These are phyloP conservation scores for Leptosphaerulina australis DNA, from an alignment of 2,329 filamentous ascomycete genomes.

Conservation along the genomic window DNA sequence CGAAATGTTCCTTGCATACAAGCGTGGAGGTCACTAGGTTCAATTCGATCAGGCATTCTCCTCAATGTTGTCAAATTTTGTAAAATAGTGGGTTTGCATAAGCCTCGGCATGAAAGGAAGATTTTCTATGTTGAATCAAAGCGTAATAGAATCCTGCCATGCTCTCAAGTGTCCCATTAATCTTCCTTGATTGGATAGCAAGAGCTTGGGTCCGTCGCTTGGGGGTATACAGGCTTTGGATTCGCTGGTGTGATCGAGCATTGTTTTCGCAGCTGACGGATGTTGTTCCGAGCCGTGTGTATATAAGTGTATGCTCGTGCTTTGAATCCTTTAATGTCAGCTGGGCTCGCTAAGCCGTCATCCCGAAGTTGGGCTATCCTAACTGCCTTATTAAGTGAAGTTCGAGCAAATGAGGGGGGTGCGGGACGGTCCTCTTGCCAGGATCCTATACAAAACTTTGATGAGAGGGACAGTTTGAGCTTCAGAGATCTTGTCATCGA, in stretches of 20 bases:
- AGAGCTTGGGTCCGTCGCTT: slow-evolving; percentile 11
- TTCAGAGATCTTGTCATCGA: background rate
- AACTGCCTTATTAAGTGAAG: background rate
- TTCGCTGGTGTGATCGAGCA: slow-evolving; percentile 10
- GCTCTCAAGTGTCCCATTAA: background rate
- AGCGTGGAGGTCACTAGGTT: background rate
- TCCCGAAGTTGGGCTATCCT: slow-evolving; percentile 1
- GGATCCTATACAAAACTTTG: background rate
- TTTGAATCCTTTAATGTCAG: background rate
- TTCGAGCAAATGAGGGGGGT: background rate
- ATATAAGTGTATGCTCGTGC: slow-evolving; percentile 5
- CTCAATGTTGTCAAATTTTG: slow-evolving; percentile 8
- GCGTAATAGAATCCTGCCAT: background rate
- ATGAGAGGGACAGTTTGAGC: background rate
- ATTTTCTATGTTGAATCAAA: background rate
- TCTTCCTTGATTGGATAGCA: background rate
- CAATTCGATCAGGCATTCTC: background rate
- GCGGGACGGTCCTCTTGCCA: background rate
- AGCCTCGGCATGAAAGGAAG: slow-evolving; percentile 15
- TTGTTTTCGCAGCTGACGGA: slow-evolving; percentile 11
- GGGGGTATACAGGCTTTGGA: slow-evolving; percentile 5
- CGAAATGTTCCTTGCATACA: slow-evolving; percentile 8
- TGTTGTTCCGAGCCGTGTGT: slow-evolving; percentile 15
- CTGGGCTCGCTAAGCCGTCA: background rate
- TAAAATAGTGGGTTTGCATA: slow-evolving; percentile 17